A percentile compares a stretch with the other conserved stretches of the same genome.
Conservation (phyloP, 2,329 filamentous ascomycete species). For the Trichoderma gracile region DNA sequence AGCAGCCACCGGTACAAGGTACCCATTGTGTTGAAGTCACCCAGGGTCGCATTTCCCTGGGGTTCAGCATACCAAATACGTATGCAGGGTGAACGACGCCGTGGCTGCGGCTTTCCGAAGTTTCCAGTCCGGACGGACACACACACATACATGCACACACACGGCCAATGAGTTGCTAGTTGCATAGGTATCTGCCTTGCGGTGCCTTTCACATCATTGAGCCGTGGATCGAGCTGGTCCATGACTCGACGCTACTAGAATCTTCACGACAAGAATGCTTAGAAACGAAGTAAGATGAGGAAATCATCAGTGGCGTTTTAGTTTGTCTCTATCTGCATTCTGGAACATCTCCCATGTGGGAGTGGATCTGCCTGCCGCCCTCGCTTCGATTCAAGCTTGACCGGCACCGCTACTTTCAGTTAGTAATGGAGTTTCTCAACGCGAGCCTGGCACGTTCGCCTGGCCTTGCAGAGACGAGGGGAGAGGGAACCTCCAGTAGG, state of each 20-base stretch:
- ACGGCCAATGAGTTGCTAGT: neutral
- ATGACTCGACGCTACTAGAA: neutral
- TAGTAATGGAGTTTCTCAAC: neutral
- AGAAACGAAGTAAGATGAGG: neutral
- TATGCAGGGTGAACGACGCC: neutral
- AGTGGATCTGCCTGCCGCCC: slow-evolving; percentile 12
- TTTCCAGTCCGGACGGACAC: slow-evolving; percentile 5
- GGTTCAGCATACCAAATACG: neutral
- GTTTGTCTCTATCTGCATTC: slow-evolving; percentile 5
- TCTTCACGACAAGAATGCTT: neutral
- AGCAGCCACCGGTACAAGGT: neutral
- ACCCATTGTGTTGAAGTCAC: no score
- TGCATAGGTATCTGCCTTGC: neutral
- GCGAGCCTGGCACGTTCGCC: neutral
- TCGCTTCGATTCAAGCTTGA: neutral
- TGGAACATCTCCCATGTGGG: slow-evolving; percentile 2
- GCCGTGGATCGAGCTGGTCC: neutral
- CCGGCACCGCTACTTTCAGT: neutral
- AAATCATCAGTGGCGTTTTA: slow-evolving; percentile 10
- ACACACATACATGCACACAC: neutral
- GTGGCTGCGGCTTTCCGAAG: slow-evolving; percentile 14
- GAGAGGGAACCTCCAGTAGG: no score
- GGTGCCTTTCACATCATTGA: neutral
- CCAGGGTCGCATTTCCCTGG: neutral
- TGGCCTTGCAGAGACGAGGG: neutral